These are phyloP conservation scores for Pseudopithomyces chartarum DNA, from an alignment of 2,329 filamentous ascomycete species.

Conservation along the genomic window DNA sequence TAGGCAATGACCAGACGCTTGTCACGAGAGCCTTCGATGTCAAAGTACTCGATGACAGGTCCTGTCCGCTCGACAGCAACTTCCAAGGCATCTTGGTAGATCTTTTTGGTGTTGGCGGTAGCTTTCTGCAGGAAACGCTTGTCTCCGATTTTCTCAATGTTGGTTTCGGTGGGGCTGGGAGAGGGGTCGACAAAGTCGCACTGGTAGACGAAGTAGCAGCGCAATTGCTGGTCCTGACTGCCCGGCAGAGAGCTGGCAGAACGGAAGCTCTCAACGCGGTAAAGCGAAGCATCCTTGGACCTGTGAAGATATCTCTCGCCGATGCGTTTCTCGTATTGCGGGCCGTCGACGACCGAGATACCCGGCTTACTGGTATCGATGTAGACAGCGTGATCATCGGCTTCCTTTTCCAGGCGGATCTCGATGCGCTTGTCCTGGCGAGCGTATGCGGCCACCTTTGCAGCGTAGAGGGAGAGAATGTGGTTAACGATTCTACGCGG, in stretches of 20 bases:
- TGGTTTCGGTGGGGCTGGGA: constrained; percentile 77
- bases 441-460: constrained; percentile 92
- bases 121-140: constrained; percentile 95
- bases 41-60: constrained; percentile 96
- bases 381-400: constrained; percentile 92
- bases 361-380: constrained; percentile 97
- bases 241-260: constrained; percentile 81
- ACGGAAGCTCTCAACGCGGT: constrained; percentile 96
- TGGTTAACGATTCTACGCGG: constrained; percentile 76
- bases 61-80: constrained; percentile 83
- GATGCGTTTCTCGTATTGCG: constrained; percentile 91
- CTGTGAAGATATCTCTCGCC: constrained; percentile 94
- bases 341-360: constrained; percentile 73
- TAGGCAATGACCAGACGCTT: constrained; percentile 95
- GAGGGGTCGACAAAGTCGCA: constrained; percentile 83
- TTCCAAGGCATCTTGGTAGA: constrained; percentile 93
- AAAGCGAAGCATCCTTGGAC: constrained; percentile 71
- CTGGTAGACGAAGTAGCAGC: constrained; percentile 99
- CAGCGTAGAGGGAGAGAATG: constrained; percentile 94
- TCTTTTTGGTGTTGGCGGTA: constrained; percentile 90
- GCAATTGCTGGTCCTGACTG: constrained; percentile 78
- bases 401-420: constrained; percentile 95
- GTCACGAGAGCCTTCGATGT: constrained; percentile 88
- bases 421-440: constrained; percentile 93
- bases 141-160: constrained; percentile 89